Evolutionary conservation across 2,329 filamentous ascomycete species (phyloP), one percentile per base, ranked within the genome.

Genomic region (Clarireedia sp.): DNA sequence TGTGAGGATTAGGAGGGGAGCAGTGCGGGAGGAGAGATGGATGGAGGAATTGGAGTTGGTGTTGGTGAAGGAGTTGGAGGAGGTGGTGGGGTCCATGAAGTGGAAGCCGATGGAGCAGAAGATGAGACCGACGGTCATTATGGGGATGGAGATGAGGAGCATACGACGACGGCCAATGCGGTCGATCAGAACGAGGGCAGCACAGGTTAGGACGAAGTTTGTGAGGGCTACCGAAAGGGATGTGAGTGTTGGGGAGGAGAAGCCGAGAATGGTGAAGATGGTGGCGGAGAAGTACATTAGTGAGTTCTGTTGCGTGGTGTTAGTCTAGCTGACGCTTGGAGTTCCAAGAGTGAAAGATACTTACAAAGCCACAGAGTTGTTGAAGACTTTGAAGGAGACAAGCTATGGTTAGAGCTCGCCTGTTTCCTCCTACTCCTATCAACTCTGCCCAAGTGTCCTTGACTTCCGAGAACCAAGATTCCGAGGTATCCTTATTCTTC

Each of bases 231-330:
- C 86, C 2, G 83, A 85, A 57, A 95, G 78, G 1, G 89, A 89
- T 1, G 87, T 90, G 49, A 92, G 78, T 0, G 89, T 94, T 5
- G 90, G 89, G 54, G 83, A 86, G 43, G 79, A 77, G 68, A 95
- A 95, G 0, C 86, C 86, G 0, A 95, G 78, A 33, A 90, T 77
- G 2, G 81, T 79, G 67, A 92, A 92, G 29, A 92, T 89, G 7
- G 87, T 90, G 3, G 87, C 87, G 0, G 87, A 90, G 68, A 90
- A 95, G 71, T 95, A 95, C 89, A 95, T 95, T 29, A 96, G 76
- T 10, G 87, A 90, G 72, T 96, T 95, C 80, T 85, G 61, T 24
- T 16, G 14, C 23, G 10, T 29, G 24, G 26, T 24, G 21, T 63
- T 51, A 60, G 58, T 45, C 19, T 19, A 23, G 2, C 16, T n/a